Conservation (phyloP, 2,329 filamentous ascomycete genomes). For the Fusarium tupiense region DNA sequence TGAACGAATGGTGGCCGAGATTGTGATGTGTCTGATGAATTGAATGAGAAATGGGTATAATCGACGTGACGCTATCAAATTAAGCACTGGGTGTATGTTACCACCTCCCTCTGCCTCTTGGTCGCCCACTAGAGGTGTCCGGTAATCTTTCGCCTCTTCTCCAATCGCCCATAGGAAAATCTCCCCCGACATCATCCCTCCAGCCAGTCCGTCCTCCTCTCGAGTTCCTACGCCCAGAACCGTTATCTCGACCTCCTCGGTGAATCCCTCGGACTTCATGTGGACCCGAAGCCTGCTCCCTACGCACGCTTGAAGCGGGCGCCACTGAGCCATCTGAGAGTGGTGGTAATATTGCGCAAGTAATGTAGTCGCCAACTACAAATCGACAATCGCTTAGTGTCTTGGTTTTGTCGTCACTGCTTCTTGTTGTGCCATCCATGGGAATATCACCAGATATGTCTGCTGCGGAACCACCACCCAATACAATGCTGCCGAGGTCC, state of each 20-base stretch:
- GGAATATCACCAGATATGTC: constrained; percentile 53
- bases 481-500: constrained; percentile 83
- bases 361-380: constrained; percentile 88
- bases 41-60: constrained; percentile 43
- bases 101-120: constrained; percentile 46
- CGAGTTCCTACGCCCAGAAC: constrained; percentile 48
- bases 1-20: not conserved
- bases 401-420: constrained; percentile 71
- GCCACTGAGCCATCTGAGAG: constrained; percentile 78
- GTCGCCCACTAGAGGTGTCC: constrained; percentile 54
- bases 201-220: constrained; percentile 52
- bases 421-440: constrained; percentile 44
- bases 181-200: constrained; percentile 51
- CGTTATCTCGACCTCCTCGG: constrained; percentile 43
- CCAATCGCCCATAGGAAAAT: constrained; percentile 68
- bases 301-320: constrained; percentile 58
- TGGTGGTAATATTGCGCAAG: constrained; percentile 82
- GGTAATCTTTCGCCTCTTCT: constrained; percentile 71
- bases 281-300: constrained; percentile 34
- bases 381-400: constrained; percentile 82
- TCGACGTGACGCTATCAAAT: constrained; percentile 22
- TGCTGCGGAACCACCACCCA: constrained; percentile 67
- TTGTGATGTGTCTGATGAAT: constrained; percentile 18
- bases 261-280: constrained; percentile 39
- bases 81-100: constrained; percentile 21